Evolutionary conservation across 768 basidiomycete genomes (phyloP).

Genomic region (Sutorius australiensis): DNA sequence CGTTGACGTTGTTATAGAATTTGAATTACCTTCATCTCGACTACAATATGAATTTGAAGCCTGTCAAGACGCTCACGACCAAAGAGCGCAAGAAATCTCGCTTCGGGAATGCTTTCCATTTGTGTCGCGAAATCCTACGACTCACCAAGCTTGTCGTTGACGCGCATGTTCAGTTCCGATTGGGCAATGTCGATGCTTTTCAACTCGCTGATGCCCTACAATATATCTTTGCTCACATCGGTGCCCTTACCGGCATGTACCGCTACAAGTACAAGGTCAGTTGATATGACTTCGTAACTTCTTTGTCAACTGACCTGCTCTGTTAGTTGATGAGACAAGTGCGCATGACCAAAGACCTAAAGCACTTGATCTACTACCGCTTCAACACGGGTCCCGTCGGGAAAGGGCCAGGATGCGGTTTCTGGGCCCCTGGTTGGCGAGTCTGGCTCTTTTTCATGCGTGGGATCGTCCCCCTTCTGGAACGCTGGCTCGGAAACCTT

Average conservation of each 20-base stretch:
- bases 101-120: slow-evolving; percentile 98
- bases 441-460: slow-evolving; percentile 99
- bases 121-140: slow-evolving; percentile 96
- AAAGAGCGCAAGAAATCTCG: slow-evolving; percentile 99
- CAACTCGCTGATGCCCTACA: slow-evolving; percentile 98
- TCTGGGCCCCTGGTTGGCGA: slow-evolving; percentile 99
- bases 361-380: slow-evolving; percentile 96
- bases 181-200: slow-evolving; percentile 98
- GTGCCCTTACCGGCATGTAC: slow-evolving; percentile 99
- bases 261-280: slow-evolving; percentile 97
- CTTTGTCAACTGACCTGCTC: slow-evolving; percentile 3
- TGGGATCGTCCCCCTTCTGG: slow-evolving; percentile 95
- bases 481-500: slow-evolving; percentile 96
- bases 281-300: neutral
- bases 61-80: slow-evolving; percentile 94
- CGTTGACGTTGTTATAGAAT: slow-evolving; percentile 46
- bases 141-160: slow-evolving; percentile 98
- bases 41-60: slow-evolving; percentile 99
- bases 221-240: slow-evolving; percentile 96
- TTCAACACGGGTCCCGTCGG: slow-evolving; percentile 99
- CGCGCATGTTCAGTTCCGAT: slow-evolving; percentile 96
- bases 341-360: slow-evolving; percentile 98
- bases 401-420: slow-evolving; percentile 97
- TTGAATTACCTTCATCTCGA: slow-evolving; percentile 92
- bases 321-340: slow-evolving; percentile 95